phyloP scores from a whole-genome alignment of 1,284 basidiomycete species.

The Melampsora larici-populina region DNA sequence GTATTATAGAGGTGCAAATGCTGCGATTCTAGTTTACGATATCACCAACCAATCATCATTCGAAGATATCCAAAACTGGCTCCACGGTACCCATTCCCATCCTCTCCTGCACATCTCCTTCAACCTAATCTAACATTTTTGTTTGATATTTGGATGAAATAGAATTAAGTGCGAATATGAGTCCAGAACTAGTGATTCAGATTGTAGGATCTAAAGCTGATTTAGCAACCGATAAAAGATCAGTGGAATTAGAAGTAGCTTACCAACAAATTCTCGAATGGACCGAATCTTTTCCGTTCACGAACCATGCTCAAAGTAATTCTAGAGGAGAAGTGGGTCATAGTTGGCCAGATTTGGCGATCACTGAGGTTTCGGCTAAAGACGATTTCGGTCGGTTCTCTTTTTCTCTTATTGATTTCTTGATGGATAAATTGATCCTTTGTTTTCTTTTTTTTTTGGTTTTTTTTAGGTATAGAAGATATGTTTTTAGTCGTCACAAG shows the following conservation, averaged over 20 bases:
- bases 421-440: background rate
- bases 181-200: constrained; percentile 73
- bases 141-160: constrained; percentile 11
- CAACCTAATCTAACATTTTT: too few relatives aligned
- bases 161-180: constrained; percentile 79
- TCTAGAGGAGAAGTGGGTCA: background rate
- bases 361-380: constrained; percentile 40
- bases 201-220: constrained; percentile 88
- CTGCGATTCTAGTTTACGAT: constrained; percentile 93
- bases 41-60: constrained; percentile 88
- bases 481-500: constrained; percentile 27
- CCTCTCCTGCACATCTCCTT: background rate
- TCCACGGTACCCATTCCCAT: constrained; percentile 65
- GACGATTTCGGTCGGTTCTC: constrained; percentile 34
- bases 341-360: constrained; percentile 14
- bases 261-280: constrained; percentile 56
- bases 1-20: constrained; percentile 98
- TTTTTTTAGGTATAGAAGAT: constrained; percentile 37
- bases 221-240: constrained; percentile 60
- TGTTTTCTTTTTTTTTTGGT: background rate
- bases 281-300: constrained; percentile 28
- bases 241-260: constrained; percentile 71
- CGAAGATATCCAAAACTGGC: constrained; percentile 86
- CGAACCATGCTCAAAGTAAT: background rate
- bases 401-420: background rate